These are phyloP conservation scores for Fragaria iinumae DNA, from an alignment of 306 rosid genomes.

Conservation along the genomic window DNA sequence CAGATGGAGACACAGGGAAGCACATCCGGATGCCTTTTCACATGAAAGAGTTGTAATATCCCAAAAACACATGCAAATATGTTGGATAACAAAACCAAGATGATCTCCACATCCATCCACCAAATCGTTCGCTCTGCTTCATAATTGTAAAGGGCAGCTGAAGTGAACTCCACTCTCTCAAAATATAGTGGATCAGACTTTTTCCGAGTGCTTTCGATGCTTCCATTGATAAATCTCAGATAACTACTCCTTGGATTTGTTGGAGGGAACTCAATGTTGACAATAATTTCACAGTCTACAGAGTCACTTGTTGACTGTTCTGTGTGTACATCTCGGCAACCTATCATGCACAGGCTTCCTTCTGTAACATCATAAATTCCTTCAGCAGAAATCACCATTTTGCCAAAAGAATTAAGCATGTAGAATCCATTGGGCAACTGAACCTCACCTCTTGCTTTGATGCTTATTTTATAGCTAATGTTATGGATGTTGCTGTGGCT, in stretches of 20 bases:
- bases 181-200: conserved; percentile 46
- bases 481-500: background rate
- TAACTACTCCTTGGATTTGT: conserved; percentile 6
- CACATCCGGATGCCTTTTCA: conserved; percentile 18
- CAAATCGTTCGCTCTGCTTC: conserved; percentile 23
- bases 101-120: conserved; percentile 55
- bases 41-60: conserved; percentile 51
- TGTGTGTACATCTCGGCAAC: conserved; percentile 37
- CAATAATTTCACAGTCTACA: conserved; percentile 45
- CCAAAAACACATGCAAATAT: conserved; percentile 45
- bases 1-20: conserved; percentile 30
- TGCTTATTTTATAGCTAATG: background rate
- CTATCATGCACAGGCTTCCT: conserved; percentile 64
- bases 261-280: conserved; percentile 46
- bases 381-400: conserved; percentile 36
- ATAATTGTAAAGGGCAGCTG: conserved; percentile 18
- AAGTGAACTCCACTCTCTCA: conserved; percentile 21
- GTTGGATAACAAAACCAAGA: conserved; percentile 46
- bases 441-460: background rate
- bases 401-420: background rate
- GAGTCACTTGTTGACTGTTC: conserved; percentile 9
- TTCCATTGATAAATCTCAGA: conserved; percentile 29
- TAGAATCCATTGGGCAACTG: background rate
- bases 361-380: conserved; percentile 45
- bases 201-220: conserved; percentile 42